These are phyloP conservation scores for Gnomoniopsis sp. DNA, from an alignment of 2,329 filamentous ascomycete genomes.

Conservation along the genomic window DNA sequence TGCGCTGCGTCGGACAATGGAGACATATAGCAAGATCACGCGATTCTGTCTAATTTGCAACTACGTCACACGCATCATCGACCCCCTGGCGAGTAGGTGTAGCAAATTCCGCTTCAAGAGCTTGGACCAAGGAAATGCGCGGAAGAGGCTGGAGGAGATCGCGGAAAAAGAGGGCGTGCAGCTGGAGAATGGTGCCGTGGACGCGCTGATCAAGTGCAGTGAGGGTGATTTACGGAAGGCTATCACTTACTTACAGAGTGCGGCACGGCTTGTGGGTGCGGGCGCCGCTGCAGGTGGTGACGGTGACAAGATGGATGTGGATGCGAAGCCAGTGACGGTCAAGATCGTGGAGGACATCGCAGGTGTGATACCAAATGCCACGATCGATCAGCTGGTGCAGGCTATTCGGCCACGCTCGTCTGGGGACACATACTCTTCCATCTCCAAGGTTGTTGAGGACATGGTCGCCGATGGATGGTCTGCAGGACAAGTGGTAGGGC, in stretches of 20 bases:
- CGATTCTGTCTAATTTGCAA: slow-evolving; percentile 98
- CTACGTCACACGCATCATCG: slow-evolving; percentile 97
- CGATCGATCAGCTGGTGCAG: slow-evolving; percentile 66
- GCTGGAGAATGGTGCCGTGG: slow-evolving; percentile 74
- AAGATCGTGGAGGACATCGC: slow-evolving; percentile 90
- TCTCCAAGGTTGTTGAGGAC: slow-evolving; percentile 79
- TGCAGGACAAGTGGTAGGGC: slow-evolving; percentile 73
- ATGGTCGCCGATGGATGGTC: slow-evolving; percentile 98
- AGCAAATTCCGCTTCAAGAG: slow-evolving; percentile 98
- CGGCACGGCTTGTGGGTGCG: slow-evolving; percentile 81
- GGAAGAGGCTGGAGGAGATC: slow-evolving; percentile 76
- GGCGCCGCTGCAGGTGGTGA: slow-evolving; percentile 41
- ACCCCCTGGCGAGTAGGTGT: slow-evolving; percentile 88
- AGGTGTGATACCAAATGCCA: slow-evolving; percentile 78
- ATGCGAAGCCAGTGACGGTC: slow-evolving; percentile 65
- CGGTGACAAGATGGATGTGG: slow-evolving; percentile 57
- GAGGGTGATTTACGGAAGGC: slow-evolving; percentile 95
- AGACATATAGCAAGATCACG: slow-evolving; percentile 95
- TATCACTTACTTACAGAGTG: slow-evolving; percentile 93
- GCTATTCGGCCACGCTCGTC: slow-evolving; percentile 72
- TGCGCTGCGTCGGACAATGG: slow-evolving; percentile 92
- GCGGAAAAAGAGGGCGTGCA: slow-evolving; percentile 72
- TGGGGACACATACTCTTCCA: slow-evolving; percentile 64
- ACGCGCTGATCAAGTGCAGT: slow-evolving; percentile 79
- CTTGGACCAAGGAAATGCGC: slow-evolving; percentile 81